Evolutionary conservation across 2,329 filamentous ascomycete species (phyloP).

Genomic region (Colletotrichum zoysiae): DNA sequence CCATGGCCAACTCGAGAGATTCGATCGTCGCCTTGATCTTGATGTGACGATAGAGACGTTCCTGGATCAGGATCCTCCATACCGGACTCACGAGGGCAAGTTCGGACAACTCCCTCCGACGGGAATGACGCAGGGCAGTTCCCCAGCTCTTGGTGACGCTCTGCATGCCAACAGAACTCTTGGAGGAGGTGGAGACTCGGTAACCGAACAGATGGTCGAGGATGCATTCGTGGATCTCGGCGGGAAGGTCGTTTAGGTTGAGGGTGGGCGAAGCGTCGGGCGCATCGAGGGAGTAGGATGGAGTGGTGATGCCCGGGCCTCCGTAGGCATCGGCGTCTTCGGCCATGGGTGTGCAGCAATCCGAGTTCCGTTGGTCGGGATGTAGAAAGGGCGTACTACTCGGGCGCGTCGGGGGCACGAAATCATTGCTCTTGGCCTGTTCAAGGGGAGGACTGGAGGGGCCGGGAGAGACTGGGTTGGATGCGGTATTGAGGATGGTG

Average conservation of each 20-base stretch:
- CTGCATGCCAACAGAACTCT: slow-evolving; percentile 66
- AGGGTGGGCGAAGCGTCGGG: slow-evolving; percentile 36
- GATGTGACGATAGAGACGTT: slow-evolving; percentile 80
- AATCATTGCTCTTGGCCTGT: slow-evolving; percentile 60
- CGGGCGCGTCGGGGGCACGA: slow-evolving; percentile 64
- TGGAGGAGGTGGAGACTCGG: slow-evolving; percentile 70
- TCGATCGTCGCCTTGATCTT: slow-evolving; percentile 78
- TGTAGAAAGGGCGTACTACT: slow-evolving; percentile 72
- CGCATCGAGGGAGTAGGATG: slow-evolving; percentile 40
- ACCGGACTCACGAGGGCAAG: slow-evolving; percentile 71
- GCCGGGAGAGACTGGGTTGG: slow-evolving; percentile 68
- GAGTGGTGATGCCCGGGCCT: slow-evolving; percentile 45
- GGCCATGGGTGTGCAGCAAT: slow-evolving; percentile 52
- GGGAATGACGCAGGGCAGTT: slow-evolving; percentile 74
- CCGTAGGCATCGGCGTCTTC: slow-evolving; percentile 47
- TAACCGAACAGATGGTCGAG: slow-evolving; percentile 79
- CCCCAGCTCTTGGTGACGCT: slow-evolving; percentile 71
- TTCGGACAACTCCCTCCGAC: slow-evolving; percentile 75
- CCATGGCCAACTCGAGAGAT: slow-evolving; percentile 69
- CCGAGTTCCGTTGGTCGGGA: slow-evolving; percentile 62
- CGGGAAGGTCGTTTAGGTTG: slow-evolving; percentile 67
- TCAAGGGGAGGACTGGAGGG: slow-evolving; percentile 65
- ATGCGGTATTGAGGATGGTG: slow-evolving; percentile 56
- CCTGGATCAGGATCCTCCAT: slow-evolving; percentile 78
- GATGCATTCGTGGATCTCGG: slow-evolving; percentile 79